phyloP scores from a whole-genome alignment of 768 basidiomycete genomes.

The Leucocoprinus leucothites region DNA sequence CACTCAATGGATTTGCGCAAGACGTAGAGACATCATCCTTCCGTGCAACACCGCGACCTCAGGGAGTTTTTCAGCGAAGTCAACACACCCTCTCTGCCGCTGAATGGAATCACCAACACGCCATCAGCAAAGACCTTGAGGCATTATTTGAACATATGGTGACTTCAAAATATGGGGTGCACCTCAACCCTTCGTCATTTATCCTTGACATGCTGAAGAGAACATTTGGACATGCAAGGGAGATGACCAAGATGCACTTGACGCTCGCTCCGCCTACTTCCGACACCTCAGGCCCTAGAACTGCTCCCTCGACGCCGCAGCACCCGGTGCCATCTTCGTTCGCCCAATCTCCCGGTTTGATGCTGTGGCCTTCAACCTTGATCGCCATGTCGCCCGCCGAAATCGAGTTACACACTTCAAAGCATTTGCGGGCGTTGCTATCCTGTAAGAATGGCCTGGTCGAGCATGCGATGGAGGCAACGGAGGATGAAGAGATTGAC shows the following conservation, averaged over 20 bases:
- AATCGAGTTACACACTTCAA: constrained; percentile 67
- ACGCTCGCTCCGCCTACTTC: constrained; percentile 47
- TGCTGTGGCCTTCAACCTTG: constrained; percentile 57
- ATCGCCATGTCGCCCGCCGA: constrained; percentile 53
- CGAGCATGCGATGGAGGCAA: constrained; percentile 32
- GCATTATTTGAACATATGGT: constrained; percentile 62
- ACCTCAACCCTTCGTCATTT: constrained; percentile 46
- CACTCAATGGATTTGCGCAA: constrained; percentile 14
- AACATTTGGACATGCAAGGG: constrained; percentile 52
- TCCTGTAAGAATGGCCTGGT: constrained; percentile 34
- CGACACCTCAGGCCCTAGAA: background rate
- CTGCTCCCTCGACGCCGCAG: no score
- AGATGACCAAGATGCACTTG: constrained; percentile 48
- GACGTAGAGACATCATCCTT: background rate
- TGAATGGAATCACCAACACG: constrained; percentile 40
- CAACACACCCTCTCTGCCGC: constrained; percentile 14
- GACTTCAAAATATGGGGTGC: constrained; percentile 45
- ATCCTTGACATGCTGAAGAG: constrained; percentile 42
- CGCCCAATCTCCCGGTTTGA: constrained; percentile 54
- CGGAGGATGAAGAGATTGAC: constrained; percentile 32
- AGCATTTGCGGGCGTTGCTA: constrained; percentile 49
- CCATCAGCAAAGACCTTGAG: constrained; percentile 48
- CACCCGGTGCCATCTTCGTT: no score
- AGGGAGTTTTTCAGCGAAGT: background rate
- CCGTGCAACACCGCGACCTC: constrained; percentile 5